phyloP scores from a whole-genome alignment of 768 basidiomycete species.

The Fibroporia radiculosa region DNA sequence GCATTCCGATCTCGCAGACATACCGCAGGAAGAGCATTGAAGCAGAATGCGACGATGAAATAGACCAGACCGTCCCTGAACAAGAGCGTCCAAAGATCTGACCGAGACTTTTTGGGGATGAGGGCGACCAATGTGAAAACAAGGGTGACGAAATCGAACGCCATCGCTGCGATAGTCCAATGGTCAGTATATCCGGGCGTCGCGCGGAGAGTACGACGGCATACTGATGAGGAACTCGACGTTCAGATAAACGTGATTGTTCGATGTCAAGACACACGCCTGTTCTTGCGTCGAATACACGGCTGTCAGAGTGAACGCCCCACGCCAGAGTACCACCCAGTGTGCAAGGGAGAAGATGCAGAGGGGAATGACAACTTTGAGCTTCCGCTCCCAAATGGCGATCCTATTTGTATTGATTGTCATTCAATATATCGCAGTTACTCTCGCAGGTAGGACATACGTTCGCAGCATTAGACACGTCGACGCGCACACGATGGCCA shows the following conservation, averaged over 20 bases:
- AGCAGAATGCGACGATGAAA: conserved; percentile 57
- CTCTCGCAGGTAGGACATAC: conserved; percentile 26
- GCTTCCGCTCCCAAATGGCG: conserved; percentile 62
- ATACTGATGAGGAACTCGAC: conserved; percentile 64
- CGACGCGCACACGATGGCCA: conserved; percentile 57
- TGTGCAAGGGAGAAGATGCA: conserved; percentile 51
- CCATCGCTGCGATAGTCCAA: conserved; percentile 45
- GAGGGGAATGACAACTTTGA: conserved; percentile 41
- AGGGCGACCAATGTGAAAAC: conserved; percentile 48
- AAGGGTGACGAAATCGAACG: conserved; percentile 56
- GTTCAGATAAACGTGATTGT: conserved; percentile 50
- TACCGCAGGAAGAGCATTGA: conserved; percentile 63
- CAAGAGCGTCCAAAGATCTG: conserved; percentile 60
- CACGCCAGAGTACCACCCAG: conserved; percentile 60
- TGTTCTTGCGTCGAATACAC: conserved; percentile 35
- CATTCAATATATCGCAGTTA: conserved; percentile 10
- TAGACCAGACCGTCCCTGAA: conserved; percentile 71
- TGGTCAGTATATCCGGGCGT: conserved; percentile 3
- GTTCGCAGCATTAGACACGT: conserved; percentile 67
- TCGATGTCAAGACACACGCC: conserved; percentile 44
- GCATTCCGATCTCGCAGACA: conserved; percentile 13
- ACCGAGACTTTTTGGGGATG: conserved; percentile 36
- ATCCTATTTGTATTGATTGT: no score
- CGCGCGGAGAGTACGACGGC: conserved; percentile 19
- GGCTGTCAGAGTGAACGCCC: conserved; percentile 60